Percentiles rank a stretch among this genome's conserved stretches.
Evolutionary conservation across 345 rosid genomes (phyloP).

Genomic region (Angophora floribunda): DNA sequence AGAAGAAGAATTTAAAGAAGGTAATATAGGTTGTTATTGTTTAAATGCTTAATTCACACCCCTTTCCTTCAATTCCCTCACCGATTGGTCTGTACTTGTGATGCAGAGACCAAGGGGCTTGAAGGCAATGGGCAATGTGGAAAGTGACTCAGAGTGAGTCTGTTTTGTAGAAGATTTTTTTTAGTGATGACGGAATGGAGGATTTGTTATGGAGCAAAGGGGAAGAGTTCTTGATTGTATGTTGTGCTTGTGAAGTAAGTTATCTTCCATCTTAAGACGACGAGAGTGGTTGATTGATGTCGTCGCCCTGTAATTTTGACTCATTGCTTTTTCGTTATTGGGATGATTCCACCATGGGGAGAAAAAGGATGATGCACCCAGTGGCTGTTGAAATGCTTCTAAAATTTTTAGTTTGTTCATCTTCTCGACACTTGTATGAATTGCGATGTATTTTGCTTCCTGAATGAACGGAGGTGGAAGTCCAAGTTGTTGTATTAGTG

Average conservation of each 20-base stretch:
- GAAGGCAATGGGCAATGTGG: conserved; percentile 71
- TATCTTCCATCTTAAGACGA: neutral
- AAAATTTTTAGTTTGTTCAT: neutral
- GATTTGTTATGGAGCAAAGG: neutral
- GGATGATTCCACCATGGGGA: neutral
- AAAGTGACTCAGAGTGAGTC: conserved; percentile 58
- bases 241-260: neutral
- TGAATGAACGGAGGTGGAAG: neutral
- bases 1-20: conserved; percentile 67
- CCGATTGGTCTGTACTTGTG: neutral
- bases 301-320: neutral
- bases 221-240: neutral
- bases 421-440: neutral
- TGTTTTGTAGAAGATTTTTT: no score
- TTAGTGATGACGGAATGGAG: neutral
- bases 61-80: neutral
- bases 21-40: conserved; percentile 7
- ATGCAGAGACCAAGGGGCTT: conserved; percentile 72
- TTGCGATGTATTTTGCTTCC: neutral
- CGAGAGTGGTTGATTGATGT: neutral
- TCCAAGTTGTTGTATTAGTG: neutral
- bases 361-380: neutral
- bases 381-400: neutral
- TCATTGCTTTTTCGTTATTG: neutral
- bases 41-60: neutral